phyloP scores from a whole-genome alignment of 2,329 filamentous ascomycete genomes.

The Diplodia sapinea region DNA sequence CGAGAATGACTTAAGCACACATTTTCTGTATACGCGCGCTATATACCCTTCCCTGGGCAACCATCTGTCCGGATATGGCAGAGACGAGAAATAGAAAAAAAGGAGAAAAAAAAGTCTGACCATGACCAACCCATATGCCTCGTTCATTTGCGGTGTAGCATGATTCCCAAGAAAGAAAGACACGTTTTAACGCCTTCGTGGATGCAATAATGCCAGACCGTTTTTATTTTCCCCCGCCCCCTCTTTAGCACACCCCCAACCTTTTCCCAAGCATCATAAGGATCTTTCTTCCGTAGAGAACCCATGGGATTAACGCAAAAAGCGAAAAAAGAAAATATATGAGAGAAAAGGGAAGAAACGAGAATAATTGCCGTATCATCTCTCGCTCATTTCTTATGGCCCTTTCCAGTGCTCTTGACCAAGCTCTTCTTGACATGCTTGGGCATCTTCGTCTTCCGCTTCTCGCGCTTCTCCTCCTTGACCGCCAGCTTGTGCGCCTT shows the following conservation, averaged over 20 bases:
- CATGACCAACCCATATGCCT: not conserved
- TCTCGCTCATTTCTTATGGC: constrained; percentile 17
- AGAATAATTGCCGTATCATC: not conserved
- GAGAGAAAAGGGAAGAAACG: not conserved
- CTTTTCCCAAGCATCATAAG: not conserved
- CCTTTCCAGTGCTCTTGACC: constrained; percentile 54
- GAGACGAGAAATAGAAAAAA: not conserved
- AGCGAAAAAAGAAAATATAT: not conserved
- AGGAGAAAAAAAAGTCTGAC: not conserved
- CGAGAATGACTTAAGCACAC: constrained; percentile 9
- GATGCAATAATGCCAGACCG: constrained; percentile 1
- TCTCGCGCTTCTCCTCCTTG: constrained; percentile 94
- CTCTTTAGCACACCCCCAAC: not conserved
- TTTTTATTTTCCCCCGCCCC: not conserved
- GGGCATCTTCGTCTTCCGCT: constrained; percentile 92
- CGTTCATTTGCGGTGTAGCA: not conserved
- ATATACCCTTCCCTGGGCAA: constrained; percentile 9
- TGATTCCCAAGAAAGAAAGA: not conserved
- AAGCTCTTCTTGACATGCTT: constrained; percentile 95
- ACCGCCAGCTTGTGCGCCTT: constrained; percentile 86
- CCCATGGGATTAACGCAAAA: not conserved
- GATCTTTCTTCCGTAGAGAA: not conserved
- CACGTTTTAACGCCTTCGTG: constrained; percentile 1
- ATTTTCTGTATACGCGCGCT: constrained; percentile 1
- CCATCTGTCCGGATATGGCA: not conserved